These are phyloP conservation scores for Gardenia jasminoides DNA, from an alignment of 257 asterid genomes.

Conservation along the genomic window DNA sequence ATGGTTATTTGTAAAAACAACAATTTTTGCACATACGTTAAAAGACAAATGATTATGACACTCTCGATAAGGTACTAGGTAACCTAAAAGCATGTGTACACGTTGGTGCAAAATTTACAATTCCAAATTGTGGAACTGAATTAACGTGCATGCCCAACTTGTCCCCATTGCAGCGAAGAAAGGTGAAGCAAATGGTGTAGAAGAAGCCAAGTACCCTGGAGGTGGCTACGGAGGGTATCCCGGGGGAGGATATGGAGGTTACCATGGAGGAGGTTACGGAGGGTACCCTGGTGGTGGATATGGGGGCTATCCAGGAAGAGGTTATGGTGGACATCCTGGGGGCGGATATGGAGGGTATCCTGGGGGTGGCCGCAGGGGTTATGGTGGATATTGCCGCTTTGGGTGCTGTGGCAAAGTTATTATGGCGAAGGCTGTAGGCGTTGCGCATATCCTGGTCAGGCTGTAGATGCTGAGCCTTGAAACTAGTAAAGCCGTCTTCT, in stretches of 20 bases:
- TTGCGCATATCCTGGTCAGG: conserved; percentile 15
- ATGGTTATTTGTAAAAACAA: background rate
- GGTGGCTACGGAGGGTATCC: conserved; percentile 32
- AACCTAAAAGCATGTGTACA: no score
- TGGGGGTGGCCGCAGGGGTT: no score
- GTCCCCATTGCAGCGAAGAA: conserved; percentile 4
- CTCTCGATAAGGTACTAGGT: no score
- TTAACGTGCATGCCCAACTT: background rate
- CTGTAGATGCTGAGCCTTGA: background rate
- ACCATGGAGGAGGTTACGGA: background rate
- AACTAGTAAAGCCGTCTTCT: background rate
- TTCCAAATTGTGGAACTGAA: no score
- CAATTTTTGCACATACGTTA: no score
- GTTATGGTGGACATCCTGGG: background rate
- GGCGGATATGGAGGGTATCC: no score
- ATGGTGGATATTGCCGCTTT: no score
- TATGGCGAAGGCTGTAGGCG: no score
- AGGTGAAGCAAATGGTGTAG: background rate
- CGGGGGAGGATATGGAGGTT: background rate
- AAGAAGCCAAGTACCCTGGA: conserved; percentile 8
- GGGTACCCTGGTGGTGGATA: background rate
- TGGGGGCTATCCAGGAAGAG: background rate
- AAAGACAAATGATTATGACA: no score
- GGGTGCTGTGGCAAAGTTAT: no score
- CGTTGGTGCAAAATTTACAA: no score